These are phyloP conservation scores for Mycena haematopus DNA, from an alignment of 768 basidiomycete species.

Conservation along the genomic window DNA sequence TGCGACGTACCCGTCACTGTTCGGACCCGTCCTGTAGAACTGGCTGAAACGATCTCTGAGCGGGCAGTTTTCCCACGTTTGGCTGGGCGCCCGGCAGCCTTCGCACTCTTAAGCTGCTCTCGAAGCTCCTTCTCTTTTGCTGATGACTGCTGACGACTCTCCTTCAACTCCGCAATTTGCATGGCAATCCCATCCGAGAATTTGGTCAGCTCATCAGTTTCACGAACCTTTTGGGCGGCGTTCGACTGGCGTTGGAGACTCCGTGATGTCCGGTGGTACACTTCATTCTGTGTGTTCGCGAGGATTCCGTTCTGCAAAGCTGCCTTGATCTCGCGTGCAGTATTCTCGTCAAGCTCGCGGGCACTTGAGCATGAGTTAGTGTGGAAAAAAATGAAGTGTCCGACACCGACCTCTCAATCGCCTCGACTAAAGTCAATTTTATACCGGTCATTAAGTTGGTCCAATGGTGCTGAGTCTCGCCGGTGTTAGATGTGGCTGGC, in stretches of 20 bases:
- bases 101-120: background rate
- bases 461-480: constrained; percentile 33
- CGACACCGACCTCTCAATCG: constrained; percentile 16
- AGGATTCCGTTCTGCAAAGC: background rate
- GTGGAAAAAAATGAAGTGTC: too few relatives aligned
- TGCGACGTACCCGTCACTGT: too few relatives aligned
- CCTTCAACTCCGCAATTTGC: constrained; percentile 4
- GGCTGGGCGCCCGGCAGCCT: background rate
- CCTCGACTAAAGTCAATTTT: constrained; percentile 31
- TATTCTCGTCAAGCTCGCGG: constrained; percentile 1
- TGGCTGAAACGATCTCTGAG: background rate
- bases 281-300: background rate
- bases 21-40: background rate
- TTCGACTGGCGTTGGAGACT: background rate
- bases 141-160: background rate
- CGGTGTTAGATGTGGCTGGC: constrained; percentile 32
- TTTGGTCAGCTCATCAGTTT: background rate
- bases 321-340: constrained; percentile 1
- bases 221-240: background rate
- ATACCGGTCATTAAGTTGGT: constrained; percentile 32
- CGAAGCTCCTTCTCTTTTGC: constrained; percentile 1
- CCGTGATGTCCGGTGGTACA: background rate
- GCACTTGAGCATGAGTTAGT: background rate
- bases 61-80: background rate
- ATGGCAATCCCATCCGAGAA: background rate